Percentiles rank a stretch among this genome's conserved stretches.
These are phyloP conservation scores for Claviceps digitariae DNA, from an alignment of 2,329 filamentous ascomycete species.

Conservation along the genomic window DNA sequence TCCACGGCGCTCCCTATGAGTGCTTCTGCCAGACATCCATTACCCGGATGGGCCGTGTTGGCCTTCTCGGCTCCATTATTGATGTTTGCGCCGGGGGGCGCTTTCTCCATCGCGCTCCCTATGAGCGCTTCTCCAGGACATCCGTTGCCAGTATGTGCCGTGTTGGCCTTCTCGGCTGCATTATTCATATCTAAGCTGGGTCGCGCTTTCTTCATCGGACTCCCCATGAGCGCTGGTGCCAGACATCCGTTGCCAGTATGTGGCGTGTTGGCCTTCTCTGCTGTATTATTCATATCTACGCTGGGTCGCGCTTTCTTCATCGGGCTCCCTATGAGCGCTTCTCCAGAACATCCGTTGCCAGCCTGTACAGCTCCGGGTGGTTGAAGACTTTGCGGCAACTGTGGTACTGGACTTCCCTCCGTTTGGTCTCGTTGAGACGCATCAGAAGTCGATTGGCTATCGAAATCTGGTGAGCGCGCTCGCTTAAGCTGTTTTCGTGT, in stretches of 20 bases:
- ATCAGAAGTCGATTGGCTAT: constrained; percentile 27
- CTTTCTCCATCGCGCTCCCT: constrained; percentile 64
- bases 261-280: constrained; percentile 15
- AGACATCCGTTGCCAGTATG: constrained; percentile 19
- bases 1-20: constrained; percentile 59
- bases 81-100: constrained; percentile 44
- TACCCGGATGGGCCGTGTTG: no score
- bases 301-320: constrained; percentile 64
- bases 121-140: constrained; percentile 29
- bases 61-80: constrained; percentile 13
- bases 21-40: constrained; percentile 23
- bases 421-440: constrained; percentile 24
- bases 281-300: constrained; percentile 16
- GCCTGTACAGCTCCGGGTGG: constrained; percentile 16
- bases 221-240: constrained; percentile 40
- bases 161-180: constrained; percentile 13
- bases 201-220: constrained; percentile 63
- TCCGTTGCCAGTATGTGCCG: constrained; percentile 19
- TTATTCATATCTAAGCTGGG: constrained; percentile 33
- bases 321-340: constrained; percentile 48
- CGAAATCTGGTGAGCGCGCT: constrained; percentile 60
- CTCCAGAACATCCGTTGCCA: constrained; percentile 19
- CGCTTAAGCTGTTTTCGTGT: constrained; percentile 55
- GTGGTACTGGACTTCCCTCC: constrained; percentile 28
- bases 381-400: constrained; percentile 4